These are phyloP conservation scores for Alternaria arborescens DNA, from an alignment of 2,329 filamentous ascomycete species.

Conservation along the genomic window DNA sequence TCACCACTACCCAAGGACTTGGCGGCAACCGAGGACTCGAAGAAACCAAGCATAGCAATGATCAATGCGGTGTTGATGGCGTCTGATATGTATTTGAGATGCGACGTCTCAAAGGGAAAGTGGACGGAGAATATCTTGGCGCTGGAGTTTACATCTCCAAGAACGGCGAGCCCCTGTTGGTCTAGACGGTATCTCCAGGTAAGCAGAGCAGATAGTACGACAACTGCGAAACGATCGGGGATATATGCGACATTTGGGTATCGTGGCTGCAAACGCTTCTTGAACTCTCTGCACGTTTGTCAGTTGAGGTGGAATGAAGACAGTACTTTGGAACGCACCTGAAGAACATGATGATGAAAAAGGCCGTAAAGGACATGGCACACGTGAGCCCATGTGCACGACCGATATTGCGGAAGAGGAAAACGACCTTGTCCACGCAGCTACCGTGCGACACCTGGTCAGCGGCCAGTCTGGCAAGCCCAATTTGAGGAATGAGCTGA, in stretches of 20 bases:
- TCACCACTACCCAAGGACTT: slow-evolving; percentile 75
- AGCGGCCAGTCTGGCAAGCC: slow-evolving; percentile 73
- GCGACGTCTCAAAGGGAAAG: slow-evolving; percentile 80
- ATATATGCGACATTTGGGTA: slow-evolving; percentile 85
- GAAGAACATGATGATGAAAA: slow-evolving; percentile 89
- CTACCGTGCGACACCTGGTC: slow-evolving; percentile 82
- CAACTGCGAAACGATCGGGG: slow-evolving; percentile 89
- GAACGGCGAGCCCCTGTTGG: slow-evolving; percentile 77
- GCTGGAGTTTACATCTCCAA: slow-evolving; percentile 80
- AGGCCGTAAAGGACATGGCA: slow-evolving; percentile 78
- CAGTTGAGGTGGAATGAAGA: slow-evolving; percentile 9
- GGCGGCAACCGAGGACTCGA: slow-evolving; percentile 94
- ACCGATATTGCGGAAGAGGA: slow-evolving; percentile 73
- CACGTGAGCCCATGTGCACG: slow-evolving; percentile 78
- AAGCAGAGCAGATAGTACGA: slow-evolving; percentile 82
- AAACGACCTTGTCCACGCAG: slow-evolving; percentile 83
- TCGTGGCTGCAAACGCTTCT: slow-evolving; percentile 79
- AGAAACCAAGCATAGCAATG: slow-evolving; percentile 96
- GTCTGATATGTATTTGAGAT: slow-evolving; percentile 83
- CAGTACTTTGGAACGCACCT: slow-evolving; percentile 62
- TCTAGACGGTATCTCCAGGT: slow-evolving; percentile 83
- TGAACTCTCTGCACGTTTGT: slow-evolving; percentile 70
- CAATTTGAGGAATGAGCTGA: slow-evolving; percentile 90
- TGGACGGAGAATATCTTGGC: slow-evolving; percentile 80
- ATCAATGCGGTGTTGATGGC: slow-evolving; percentile 91